Evolutionary conservation across 78 protist species (phyloP).

Genomic region (Dictyostelium citrinum): DNA sequence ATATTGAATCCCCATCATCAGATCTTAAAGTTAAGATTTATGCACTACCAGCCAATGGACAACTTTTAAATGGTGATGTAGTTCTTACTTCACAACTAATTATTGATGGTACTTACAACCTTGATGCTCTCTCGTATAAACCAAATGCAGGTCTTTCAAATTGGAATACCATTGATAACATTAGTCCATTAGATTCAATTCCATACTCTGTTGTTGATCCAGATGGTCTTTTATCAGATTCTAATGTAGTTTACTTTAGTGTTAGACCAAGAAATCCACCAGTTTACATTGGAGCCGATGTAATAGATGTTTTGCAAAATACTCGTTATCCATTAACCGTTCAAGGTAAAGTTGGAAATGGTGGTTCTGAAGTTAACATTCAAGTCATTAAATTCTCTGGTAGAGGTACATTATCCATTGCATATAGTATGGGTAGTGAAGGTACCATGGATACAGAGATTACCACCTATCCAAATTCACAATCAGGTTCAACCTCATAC

Average conservation of each 20-base stretch:
- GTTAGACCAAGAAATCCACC: slow-evolving; percentile 21
- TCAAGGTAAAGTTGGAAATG: neutral
- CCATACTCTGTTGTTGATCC: neutral
- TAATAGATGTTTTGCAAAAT: neutral
- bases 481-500: neutral
- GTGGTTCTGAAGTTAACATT: neutral
- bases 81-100: neutral
- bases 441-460: neutral
- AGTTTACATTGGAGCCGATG: neutral
- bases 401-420: neutral
- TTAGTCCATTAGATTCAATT: slow-evolving; percentile 17
- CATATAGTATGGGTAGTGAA: neutral
- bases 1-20: neutral
- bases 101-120: no score
- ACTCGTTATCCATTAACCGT: neutral
- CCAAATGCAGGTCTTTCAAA: slow-evolving; percentile 18
- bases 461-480: neutral
- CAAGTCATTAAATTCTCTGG: neutral
- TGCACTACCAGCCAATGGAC: slow-evolving; percentile 9
- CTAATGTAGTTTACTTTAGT: neutral
- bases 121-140: neutral
- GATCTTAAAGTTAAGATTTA: neutral
- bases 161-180: neutral
- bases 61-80: neutral
- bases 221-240: neutral